These are phyloP conservation scores for Orobanche coerulescens DNA, from an alignment of 257 asterid species.

Conservation along the genomic window DNA sequence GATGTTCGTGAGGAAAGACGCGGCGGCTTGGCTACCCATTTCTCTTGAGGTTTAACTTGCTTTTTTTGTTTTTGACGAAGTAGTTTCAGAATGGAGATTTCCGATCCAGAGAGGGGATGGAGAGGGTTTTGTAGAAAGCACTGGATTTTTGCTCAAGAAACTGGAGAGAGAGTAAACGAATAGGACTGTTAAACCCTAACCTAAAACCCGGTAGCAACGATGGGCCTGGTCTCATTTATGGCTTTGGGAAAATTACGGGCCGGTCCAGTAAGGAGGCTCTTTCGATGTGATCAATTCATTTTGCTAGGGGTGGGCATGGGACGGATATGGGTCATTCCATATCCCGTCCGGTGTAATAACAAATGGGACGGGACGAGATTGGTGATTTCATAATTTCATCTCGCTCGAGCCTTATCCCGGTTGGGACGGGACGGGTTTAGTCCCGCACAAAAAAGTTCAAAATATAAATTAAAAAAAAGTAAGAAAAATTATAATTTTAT, in stretches of 20 bases:
- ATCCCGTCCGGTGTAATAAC: no score
- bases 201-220: conserved; percentile 15
- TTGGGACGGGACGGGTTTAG: no score
- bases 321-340: no score
- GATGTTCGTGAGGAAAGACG: conserved; percentile 45
- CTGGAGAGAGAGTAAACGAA: not conserved
- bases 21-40: conserved; percentile 73
- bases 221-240: conserved; percentile 3
- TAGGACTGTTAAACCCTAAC: conserved; percentile 35
- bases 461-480: no score
- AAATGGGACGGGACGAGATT: no score
- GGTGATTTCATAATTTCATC: no score
- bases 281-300: no score
- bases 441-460: no score
- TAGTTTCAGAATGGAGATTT: conserved; percentile 16
- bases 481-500: no score
- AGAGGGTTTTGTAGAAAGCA: conserved; percentile 17
- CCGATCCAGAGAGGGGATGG: conserved; percentile 13
- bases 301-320: no score
- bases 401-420: no score
- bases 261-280: no score
- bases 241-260: not conserved
- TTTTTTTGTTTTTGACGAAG: not conserved
- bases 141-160: conserved; percentile 39
- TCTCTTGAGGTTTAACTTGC: not conserved